Evolutionary conservation across 1,284 basidiomycete species (phyloP), one percentile per base, ranked within the genome.

Genomic region (Melampsora americana): DNA sequence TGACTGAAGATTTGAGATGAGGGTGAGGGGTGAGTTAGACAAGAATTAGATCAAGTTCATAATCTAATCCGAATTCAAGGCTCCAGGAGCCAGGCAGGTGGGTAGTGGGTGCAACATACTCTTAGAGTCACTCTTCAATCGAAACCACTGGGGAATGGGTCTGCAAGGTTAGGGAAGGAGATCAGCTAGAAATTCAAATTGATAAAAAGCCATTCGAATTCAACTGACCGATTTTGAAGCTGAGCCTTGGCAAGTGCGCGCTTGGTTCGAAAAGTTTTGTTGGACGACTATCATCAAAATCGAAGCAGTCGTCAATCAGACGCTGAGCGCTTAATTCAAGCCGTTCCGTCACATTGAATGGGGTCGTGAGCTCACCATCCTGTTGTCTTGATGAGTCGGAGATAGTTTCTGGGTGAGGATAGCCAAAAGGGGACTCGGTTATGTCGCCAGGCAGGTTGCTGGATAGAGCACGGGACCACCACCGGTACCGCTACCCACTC

Each of bases 131-230:
- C 92, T 90, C 89, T 96, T 97, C 80, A 97, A 87, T 81, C 94
- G 92, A 89, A 95, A 97, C 95, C 94, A 98, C 83, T 95, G 93
- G 79, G 94, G 95, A 79, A 98, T 95, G 80, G 94, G 94, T 83
- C 92, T 92, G 77, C 39, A 78, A 66, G 78, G 78, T 60, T 5
- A 14, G 44, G 50, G 44, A 16, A 4, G 59, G 44, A 44, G 20
- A 60, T 23, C 26, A 23, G 9, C n/a, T 16, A 11, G 23, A 28
- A 44, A 62, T 32, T 62, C 14, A 28, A 28, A 14, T 56, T n/a
- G 20, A 59, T 70, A 79, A 35, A 23, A 26, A 42, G 6, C 26
- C 11, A n/a, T 28, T 4, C n/a, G 12, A 35, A 44, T 44, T 28
- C 2, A 61, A 85, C 89, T 80, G 81, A 94, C 92, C 95, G 89